Percentiles rank a stretch among this genome's conserved stretches.
Evolutionary conservation across 1,284 basidiomycete species (phyloP).

Genomic region (Meira nashicola): DNA sequence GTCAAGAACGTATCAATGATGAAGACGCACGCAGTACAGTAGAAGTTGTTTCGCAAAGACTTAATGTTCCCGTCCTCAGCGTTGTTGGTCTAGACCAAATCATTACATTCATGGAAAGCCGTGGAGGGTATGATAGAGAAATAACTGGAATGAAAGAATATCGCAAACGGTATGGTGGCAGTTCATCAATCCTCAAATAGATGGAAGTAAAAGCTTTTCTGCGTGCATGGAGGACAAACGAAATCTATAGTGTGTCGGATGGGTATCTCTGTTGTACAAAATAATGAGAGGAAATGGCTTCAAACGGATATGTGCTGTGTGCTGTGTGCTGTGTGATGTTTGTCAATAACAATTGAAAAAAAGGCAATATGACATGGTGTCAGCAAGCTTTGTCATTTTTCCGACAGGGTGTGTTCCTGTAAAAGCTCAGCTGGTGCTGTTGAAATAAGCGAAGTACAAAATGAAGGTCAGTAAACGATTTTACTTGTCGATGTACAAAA

Average conservation of each 20-base stretch:
- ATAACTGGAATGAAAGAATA: slow-evolving; percentile 75
- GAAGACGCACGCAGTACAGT: slow-evolving; percentile 53
- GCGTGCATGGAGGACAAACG: too few relatives aligned
- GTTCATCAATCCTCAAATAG: background rate
- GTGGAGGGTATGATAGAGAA: slow-evolving; percentile 63
- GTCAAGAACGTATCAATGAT: slow-evolving; percentile 75
- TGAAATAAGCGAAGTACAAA: slow-evolving; percentile 1
- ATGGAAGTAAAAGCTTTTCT: too few relatives aligned
- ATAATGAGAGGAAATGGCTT: too few relatives aligned
- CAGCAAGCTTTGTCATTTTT: too few relatives aligned
- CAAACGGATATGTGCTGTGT: too few relatives aligned
- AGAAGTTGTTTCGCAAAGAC: slow-evolving; percentile 74
- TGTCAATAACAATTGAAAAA: too few relatives aligned
- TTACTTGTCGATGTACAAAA: background rate
- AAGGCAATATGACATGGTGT: too few relatives aligned
- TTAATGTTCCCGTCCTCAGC: slow-evolving; percentile 67
- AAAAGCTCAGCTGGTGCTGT: slow-evolving; percentile 17
- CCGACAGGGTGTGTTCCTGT: too few relatives aligned
- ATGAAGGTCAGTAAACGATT: background rate
- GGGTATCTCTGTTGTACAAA: too few relatives aligned
- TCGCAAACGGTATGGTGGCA: slow-evolving; percentile 49
- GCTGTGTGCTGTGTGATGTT: too few relatives aligned
- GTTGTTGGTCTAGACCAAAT: slow-evolving; percentile 78
- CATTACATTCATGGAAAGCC: slow-evolving; percentile 72
- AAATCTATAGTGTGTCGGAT: too few relatives aligned